Evolutionary conservation across 768 basidiomycete genomes (phyloP).

Genomic region (Psilocybe subaeruginosa): DNA sequence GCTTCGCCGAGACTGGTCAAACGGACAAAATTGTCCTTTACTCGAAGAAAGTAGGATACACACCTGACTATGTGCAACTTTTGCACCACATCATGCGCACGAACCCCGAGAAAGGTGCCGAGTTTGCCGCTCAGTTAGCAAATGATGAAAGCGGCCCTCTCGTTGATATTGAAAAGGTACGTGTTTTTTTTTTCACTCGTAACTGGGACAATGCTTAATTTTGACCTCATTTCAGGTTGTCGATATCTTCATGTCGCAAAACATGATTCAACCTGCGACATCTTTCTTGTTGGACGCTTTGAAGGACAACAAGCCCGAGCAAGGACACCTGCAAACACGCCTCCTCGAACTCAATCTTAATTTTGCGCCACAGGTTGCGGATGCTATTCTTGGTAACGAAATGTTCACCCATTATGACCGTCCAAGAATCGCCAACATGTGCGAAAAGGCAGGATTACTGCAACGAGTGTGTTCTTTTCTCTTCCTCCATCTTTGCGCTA

Average conservation of each 20-base stretch:
- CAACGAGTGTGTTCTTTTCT: slow-evolving; percentile 68
- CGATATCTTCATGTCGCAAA: slow-evolving; percentile 99
- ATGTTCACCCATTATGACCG: slow-evolving; percentile 98
- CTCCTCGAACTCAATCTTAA: slow-evolving; percentile 97
- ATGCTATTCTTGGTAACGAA: slow-evolving; percentile 97
- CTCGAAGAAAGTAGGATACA: slow-evolving; percentile 94
- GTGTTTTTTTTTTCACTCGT: slow-evolving; percentile 23
- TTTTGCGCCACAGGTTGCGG: slow-evolving; percentile 97
- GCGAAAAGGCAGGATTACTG: slow-evolving; percentile 95
- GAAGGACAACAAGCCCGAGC: slow-evolving; percentile 98
- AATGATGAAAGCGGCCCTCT: slow-evolving; percentile 93
- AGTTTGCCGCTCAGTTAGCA: slow-evolving; percentile 93
- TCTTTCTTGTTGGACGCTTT: slow-evolving; percentile 96
- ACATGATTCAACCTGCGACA: slow-evolving; percentile 99
- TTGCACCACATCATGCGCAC: slow-evolving; percentile 96
- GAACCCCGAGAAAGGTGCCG: slow-evolving; percentile 96
- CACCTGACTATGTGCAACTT: slow-evolving; percentile 89
- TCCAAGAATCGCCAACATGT: slow-evolving; percentile 95
- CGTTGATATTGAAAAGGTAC: slow-evolving; percentile 89
- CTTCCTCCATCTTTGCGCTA: background rate
- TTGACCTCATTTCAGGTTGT: slow-evolving; percentile 64
- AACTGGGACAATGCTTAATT: background rate
- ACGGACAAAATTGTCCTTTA: slow-evolving; percentile 98
- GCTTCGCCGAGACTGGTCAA: slow-evolving; percentile 98
- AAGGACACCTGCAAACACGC: slow-evolving; percentile 93